phyloP scores from a whole-genome alignment of 257 asterid species.

The Solanum boliviense region DNA sequence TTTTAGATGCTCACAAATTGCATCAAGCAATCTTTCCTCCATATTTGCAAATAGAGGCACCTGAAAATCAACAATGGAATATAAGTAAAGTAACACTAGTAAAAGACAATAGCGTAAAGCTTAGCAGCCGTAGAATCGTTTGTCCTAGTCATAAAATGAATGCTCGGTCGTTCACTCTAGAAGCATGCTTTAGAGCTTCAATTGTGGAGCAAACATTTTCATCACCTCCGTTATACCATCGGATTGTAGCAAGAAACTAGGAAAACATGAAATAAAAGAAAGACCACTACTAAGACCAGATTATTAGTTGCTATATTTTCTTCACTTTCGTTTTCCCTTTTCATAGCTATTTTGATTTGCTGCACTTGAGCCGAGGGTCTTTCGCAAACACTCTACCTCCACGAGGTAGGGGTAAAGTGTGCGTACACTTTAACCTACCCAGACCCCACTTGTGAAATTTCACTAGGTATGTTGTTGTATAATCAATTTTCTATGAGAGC shows the following conservation, averaged over 20 bases:
- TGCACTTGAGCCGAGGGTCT: neutral
- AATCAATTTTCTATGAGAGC: neutral
- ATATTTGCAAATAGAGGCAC: slow-evolving; percentile 95
- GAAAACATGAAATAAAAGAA: neutral
- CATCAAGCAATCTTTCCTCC: slow-evolving; percentile 92
- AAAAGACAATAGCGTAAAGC: neutral
- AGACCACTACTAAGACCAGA: neutral
- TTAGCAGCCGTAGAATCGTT: neutral
- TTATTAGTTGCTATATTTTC: neutral
- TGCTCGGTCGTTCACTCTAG: neutral
- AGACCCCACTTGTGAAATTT: neutral
- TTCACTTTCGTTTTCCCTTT: neutral
- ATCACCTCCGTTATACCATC: neutral
- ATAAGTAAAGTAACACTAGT: neutral
- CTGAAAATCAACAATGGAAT: slow-evolving; percentile 20
- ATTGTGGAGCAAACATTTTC: neutral
- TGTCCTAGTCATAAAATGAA: neutral
- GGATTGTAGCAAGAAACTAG: neutral
- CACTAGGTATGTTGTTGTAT: neutral
- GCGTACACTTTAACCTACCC: neutral
- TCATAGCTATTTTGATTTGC: neutral
- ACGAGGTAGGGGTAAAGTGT: neutral
- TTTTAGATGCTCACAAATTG: slow-evolving; percentile 89
- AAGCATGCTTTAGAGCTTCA: neutral
- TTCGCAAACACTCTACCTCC: neutral